These are phyloP conservation scores for Solanum tarijense DNA, from an alignment of 257 asterid genomes.

Conservation along the genomic window DNA sequence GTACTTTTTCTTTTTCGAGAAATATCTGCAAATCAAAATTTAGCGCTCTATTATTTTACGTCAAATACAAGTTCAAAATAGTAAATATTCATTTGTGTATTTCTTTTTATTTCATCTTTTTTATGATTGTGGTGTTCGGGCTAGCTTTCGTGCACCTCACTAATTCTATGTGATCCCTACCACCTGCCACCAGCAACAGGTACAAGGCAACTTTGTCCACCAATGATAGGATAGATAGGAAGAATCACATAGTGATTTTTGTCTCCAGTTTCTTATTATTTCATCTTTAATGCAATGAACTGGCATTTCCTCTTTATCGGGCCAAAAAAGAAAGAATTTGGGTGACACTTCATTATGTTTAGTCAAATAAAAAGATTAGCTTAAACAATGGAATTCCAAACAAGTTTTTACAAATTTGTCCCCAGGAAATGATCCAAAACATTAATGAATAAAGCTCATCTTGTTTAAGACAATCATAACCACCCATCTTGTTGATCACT, in stretches of 20 bases:
- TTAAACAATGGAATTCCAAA: background rate
- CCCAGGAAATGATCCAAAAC: background rate
- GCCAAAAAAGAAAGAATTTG: background rate
- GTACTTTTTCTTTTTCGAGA: background rate
- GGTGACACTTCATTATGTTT: background rate
- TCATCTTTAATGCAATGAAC: background rate
- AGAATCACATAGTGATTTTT: background rate
- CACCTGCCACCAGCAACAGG: background rate
- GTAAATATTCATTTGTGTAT: background rate
- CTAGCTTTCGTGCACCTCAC: background rate
- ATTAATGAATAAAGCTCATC: background rate
- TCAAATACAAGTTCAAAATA: background rate
- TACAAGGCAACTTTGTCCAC: background rate
- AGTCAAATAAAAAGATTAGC: background rate
- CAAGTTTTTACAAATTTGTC: background rate
- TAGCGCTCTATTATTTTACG: background rate
- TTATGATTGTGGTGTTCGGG: background rate
- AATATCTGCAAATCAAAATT: background rate
- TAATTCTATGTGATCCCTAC: background rate
- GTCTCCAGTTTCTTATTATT: background rate
- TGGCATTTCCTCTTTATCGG: background rate
- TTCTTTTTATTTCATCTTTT: background rate
- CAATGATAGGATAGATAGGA: background rate
- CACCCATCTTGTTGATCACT: background rate
- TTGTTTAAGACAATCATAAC: background rate